phyloP scores from a whole-genome alignment of 2,329 filamentous ascomycete species.

The Ascochyta viciae-villosae region DNA sequence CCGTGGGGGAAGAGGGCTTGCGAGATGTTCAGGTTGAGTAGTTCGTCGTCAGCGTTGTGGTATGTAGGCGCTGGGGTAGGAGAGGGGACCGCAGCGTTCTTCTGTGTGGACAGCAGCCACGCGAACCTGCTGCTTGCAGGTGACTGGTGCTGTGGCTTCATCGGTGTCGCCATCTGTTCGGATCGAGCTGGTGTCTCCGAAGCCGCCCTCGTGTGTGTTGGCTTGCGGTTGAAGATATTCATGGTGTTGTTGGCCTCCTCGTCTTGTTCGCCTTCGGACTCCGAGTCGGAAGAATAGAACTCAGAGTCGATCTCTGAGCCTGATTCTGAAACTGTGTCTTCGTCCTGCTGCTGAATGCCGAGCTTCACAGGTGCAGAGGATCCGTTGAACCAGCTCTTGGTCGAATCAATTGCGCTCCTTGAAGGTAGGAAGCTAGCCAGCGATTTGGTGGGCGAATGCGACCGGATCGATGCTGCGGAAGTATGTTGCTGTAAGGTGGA shows the following conservation, averaged over 20 bases:
- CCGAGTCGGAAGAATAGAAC: conserved; percentile 31
- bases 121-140: conserved; percentile 43
- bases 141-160: conserved; percentile 32
- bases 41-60: conserved; percentile 54
- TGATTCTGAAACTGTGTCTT: conserved; percentile 39
- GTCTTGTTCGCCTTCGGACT: conserved; percentile 20
- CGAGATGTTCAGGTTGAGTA: conserved; percentile 62
- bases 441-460: conserved; percentile 48
- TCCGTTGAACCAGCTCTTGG: conserved; percentile 61
- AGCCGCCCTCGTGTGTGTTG: conserved; percentile 34
- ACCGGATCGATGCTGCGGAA: conserved; percentile 46
- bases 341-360: conserved; percentile 42
- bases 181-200: conserved; percentile 31
- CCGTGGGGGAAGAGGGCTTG: conserved; percentile 62
- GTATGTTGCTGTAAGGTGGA: conserved; percentile 48
- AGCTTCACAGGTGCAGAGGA: conserved; percentile 59
- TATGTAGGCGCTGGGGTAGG: conserved; percentile 38
- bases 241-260: conserved; percentile 37
- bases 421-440: conserved; percentile 50
- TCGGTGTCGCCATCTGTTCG: conserved; percentile 22
- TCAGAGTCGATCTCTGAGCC: conserved; percentile 36
- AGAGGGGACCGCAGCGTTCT: conserved; percentile 39
- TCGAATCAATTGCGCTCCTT: conserved; percentile 38
- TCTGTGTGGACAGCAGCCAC: conserved; percentile 47
- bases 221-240: conserved; percentile 44